Percentiles rank a stretch among this genome's conserved stretches.
Conservation (phyloP, 176 grass and related monocot genomes). For the Oryza officinalis region DNA sequence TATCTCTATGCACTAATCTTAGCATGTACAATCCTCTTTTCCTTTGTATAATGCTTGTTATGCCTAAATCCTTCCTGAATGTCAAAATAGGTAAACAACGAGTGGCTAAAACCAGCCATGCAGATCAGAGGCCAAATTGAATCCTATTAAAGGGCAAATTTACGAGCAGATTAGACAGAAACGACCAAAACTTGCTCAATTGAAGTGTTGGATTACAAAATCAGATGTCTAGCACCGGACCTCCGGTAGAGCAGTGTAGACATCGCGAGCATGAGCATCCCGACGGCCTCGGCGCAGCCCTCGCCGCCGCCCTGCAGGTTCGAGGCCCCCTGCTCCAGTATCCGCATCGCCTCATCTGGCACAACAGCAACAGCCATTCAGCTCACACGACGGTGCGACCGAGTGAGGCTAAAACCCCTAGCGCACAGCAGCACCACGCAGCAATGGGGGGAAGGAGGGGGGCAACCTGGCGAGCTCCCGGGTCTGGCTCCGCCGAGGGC, state of each 20-base stretch:
- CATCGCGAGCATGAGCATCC: slow-evolving; percentile 70
- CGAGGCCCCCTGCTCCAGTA: slow-evolving; percentile 84
- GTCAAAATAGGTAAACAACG: too few relatives aligned
- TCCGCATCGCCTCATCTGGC: slow-evolving; percentile 73
- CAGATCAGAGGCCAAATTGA: too few relatives aligned
- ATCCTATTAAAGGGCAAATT: too few relatives aligned
- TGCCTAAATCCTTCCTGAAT: too few relatives aligned
- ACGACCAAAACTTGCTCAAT: not conserved
- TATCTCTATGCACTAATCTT: not conserved
- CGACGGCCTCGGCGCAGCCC: slow-evolving; percentile 59
- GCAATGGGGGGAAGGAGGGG: not conserved
- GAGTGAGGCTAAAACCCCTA: not conserved
- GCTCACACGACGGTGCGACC: not conserved
- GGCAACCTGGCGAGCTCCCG: slow-evolving; percentile 62
- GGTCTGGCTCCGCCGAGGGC: slow-evolving; percentile 55
- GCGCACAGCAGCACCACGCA: not conserved
- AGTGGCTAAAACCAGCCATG: too few relatives aligned
- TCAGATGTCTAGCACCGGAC: slow-evolving; percentile 24
- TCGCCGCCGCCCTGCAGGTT: slow-evolving; percentile 68
- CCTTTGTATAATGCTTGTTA: too few relatives aligned
- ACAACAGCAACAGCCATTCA: slow-evolving; percentile 35
- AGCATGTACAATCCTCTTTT: too few relatives aligned
- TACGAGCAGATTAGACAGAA: not conserved
- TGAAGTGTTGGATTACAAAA: slow-evolving; percentile 27
- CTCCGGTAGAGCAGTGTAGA: slow-evolving; percentile 84